Evolutionary conservation across 75 land plant genomes (phyloP).

Genomic region (Chamaecyparis obtusa): DNA sequence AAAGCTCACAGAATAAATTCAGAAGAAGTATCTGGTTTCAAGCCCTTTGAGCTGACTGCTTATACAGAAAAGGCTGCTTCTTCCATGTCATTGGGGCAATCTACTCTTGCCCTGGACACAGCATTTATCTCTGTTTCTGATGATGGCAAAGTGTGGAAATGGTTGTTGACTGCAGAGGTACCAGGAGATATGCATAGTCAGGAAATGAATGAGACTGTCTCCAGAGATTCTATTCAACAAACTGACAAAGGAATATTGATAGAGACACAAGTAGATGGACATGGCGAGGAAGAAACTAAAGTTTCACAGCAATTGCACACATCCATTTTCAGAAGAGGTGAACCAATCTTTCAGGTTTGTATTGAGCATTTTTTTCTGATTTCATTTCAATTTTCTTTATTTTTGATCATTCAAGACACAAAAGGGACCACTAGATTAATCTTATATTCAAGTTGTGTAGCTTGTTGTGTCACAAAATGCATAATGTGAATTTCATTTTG

Average conservation of each 20-base stretch:
- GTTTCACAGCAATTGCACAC: neutral
- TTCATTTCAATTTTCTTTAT: neutral
- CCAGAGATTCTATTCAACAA: constrained; percentile 15
- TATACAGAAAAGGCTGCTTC: constrained; percentile 26
- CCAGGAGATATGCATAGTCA: constrained; percentile 20
- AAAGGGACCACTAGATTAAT: neutral
- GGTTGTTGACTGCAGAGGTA: constrained; percentile 65
- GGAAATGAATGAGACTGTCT: neutral
- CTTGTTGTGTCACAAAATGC: neutral
- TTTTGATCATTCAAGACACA: neutral
- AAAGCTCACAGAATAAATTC: constrained; percentile 33
- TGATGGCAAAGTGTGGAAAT: constrained; percentile 96
- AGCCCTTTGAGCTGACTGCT: neutral
- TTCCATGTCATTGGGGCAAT: constrained; percentile 31
- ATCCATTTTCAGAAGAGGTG: neutral
- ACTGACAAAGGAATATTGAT: constrained; percentile 6
- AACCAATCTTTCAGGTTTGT: constrained; percentile 12
- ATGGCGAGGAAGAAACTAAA: constrained; percentile 1
- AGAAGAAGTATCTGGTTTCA: constrained; percentile 7
- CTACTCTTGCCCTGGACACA: constrained; percentile 36
- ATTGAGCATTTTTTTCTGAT: neutral
- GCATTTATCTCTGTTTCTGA: constrained; percentile 82
- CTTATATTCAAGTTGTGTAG: neutral
- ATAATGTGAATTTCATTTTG: neutral
- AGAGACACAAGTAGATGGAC: constrained; percentile 11